Conservation (phyloP, 805 yeast genomes). For the Jamesozyma lodderae region DNA sequence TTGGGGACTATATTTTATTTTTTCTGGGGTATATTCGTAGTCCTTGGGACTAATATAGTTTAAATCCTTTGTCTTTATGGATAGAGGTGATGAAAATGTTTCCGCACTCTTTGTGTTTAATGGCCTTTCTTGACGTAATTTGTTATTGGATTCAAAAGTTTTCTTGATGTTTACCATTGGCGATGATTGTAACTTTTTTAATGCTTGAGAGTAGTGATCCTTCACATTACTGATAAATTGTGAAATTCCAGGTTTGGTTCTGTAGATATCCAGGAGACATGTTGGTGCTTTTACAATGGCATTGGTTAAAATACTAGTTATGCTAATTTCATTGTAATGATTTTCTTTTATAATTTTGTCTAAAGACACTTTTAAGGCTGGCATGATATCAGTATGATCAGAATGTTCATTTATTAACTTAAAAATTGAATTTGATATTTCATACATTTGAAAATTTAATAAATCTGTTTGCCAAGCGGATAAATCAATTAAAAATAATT, state of each 20-base stretch:
- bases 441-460: constrained; percentile 24
- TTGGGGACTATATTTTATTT: no score
- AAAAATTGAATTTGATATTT: constrained; percentile 22
- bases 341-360: background rate
- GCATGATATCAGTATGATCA: constrained; percentile 20
- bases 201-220: constrained; percentile 12
- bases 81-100: no score
- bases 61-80: no score
- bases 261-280: constrained; percentile 19
- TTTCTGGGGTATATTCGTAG: no score
- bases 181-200: no score
- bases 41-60: no score
- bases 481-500: constrained; percentile 41
- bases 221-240: constrained; percentile 18
- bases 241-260: constrained; percentile 15
- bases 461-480: constrained; percentile 40
- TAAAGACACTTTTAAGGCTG: constrained; percentile 12
- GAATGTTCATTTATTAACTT: constrained; percentile 22
- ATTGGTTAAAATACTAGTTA: constrained; percentile 18
- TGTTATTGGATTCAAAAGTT: no score
- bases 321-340: constrained; percentile 13
- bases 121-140: no score
- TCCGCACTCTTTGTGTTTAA: no score
- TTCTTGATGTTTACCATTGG: no score
- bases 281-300: constrained; percentile 21